These are phyloP conservation scores for Aspergillus transmontanensis DNA, from an alignment of 2,329 filamentous ascomycete genomes.

Conservation along the genomic window DNA sequence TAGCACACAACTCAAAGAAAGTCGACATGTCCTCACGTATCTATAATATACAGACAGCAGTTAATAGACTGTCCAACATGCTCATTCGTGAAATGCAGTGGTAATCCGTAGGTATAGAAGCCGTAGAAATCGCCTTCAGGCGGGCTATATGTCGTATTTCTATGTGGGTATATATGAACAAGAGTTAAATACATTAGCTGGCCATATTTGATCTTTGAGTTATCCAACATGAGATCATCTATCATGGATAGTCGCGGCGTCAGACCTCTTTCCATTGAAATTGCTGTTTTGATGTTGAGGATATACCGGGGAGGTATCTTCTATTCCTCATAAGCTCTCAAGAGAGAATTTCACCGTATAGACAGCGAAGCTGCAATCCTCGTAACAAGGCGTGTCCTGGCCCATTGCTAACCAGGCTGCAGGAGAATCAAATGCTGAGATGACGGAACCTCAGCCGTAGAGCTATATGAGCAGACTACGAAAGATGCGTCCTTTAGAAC, in stretches of 20 bases:
- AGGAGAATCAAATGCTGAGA: not conserved
- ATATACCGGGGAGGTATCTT: not conserved
- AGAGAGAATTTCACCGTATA: not conserved
- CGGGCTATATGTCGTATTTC: not conserved
- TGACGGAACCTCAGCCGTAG: not conserved
- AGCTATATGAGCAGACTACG: not conserved
- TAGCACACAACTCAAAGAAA: not conserved
- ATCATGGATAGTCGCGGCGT: not conserved
- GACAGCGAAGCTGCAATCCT: not conserved
- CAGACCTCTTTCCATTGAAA: not conserved
- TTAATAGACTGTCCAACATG: not conserved
- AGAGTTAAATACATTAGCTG: not conserved
- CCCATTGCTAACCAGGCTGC: not conserved
- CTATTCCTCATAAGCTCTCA: not conserved
- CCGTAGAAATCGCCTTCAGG: not conserved
- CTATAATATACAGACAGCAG: not conserved
- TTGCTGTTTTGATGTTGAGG: not conserved
- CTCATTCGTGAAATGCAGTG: not conserved
- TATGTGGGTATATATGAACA: not conserved
- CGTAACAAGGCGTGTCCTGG: not conserved
- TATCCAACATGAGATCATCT: not conserved
- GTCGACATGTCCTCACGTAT: not conserved
- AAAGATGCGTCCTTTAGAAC: slow-evolving; percentile 32
- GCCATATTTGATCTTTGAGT: not conserved
- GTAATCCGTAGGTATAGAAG: not conserved